Percentiles rank a stretch among this genome's conserved stretches.
These are phyloP conservation scores for Trichoderma sp. DNA, from an alignment of 2,329 filamentous ascomycete genomes.

Conservation along the genomic window DNA sequence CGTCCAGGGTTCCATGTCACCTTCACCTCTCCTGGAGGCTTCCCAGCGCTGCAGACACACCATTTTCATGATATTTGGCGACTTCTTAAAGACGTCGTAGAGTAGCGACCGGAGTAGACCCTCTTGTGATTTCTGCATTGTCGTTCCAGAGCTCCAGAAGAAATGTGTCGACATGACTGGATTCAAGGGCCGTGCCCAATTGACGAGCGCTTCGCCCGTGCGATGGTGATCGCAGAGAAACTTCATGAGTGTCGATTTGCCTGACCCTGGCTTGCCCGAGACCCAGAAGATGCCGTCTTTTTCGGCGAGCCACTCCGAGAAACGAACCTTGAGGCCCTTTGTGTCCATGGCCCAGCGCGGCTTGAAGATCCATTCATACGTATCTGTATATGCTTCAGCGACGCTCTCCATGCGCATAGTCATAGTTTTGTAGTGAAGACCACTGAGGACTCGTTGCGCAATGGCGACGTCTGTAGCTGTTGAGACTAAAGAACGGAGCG, in stretches of 20 bases:
- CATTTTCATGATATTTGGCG: slow-evolving; percentile 9
- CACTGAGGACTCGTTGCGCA: neutral
- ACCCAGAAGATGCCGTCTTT: slow-evolving; percentile 31
- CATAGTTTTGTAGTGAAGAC: neutral
- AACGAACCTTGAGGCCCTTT: neutral
- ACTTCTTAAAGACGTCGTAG: slow-evolving; percentile 28
- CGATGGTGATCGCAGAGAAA: slow-evolving; percentile 26
- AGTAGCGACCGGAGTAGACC: slow-evolving; percentile 35
- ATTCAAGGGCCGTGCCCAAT: slow-evolving; percentile 29
- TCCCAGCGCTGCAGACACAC: neutral
- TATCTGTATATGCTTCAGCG: neutral
- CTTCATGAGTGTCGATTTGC: slow-evolving; percentile 44
- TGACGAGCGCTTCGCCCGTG: slow-evolving; percentile 22
- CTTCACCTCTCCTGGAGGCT: neutral
- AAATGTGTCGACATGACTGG: slow-evolving; percentile 32
- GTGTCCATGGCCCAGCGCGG: neutral
- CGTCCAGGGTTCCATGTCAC: neutral
- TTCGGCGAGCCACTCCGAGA: slow-evolving; percentile 27
- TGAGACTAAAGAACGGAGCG: neutral
- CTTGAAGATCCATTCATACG: neutral
- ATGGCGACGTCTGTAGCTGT: neutral
- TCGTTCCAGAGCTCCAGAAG: slow-evolving; percentile 35
- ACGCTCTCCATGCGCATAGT: neutral
- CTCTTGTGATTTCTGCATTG: slow-evolving; percentile 33
- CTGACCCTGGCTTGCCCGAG: slow-evolving; percentile 40